Base-by-base conservation (phyloP, 805 yeast genomes). In the Wickerhamiella azymoides region DNA sequence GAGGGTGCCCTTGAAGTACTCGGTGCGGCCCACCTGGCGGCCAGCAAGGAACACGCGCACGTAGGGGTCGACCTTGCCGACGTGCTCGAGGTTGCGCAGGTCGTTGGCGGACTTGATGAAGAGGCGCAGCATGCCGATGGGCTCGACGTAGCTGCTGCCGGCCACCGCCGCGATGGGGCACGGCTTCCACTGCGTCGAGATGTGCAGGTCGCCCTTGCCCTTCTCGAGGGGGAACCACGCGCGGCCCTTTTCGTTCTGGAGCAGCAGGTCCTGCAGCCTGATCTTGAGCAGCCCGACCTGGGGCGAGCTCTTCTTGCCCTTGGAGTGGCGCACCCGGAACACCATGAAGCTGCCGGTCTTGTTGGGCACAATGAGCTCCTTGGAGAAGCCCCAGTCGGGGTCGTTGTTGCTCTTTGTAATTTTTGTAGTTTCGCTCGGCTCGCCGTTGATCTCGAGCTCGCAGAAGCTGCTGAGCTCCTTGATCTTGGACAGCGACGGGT, bases 61-160 rank as follows among this genome's bases (percentile, higher is more conserved):
- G 59, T 89, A 92, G 38, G 99, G 98, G 63, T 92, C 97, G 59
- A 86, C 77, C 56, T 78, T 84, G 49, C 97, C 97, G 49, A 92
- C 71, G 46, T 76, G 80, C 62, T 89, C 96, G 63, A 88, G 71
- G 63, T 92, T 89, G 49, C 81, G 74, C 57, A 92, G 72, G 50
- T 77, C 80, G 47, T 71, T 74, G 37, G 93, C 96, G 50, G 72
- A 73, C 53, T 73, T 74, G 49, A 92, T 62, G 42, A 60, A 56
- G 48, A 92, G 69, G 58, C 96, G 77, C 5, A 88, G 72, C 28
- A 82, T 89, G 60, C 99, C 98, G 59, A 89, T 80, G 42, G 98
- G 98, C 48, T 85, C 85, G n/a, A 85, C 76, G 65, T 86, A 89
- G 43, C 89, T 92, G 54, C 79, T 76, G 50, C 85, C 84, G 35